phyloP scores from a whole-genome alignment of 805 yeast genomes.

The Torulaspora gathmanii region DNA sequence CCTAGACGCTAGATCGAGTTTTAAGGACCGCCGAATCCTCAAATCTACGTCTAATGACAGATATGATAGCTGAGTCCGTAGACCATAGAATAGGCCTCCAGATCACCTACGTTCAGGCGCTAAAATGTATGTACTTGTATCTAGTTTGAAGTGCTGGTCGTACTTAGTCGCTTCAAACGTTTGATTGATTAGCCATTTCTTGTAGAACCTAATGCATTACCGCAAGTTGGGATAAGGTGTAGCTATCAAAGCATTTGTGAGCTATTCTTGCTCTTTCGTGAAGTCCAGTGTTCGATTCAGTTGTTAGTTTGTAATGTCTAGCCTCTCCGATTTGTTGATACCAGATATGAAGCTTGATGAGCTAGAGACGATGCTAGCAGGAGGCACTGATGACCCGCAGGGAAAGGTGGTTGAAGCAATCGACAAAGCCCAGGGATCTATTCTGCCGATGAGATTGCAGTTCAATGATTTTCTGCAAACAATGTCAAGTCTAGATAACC shows the following conservation, averaged over 20 bases:
- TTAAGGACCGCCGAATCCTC: neutral
- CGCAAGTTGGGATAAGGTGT: neutral
- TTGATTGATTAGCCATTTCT: neutral
- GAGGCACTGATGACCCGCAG: slow-evolving; percentile 11
- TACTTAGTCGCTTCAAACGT: slow-evolving; percentile 5
- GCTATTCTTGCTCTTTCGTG: neutral
- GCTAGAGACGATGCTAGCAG: slow-evolving; percentile 17
- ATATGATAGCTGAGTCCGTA: too few relatives aligned
- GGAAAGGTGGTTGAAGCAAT: slow-evolving; percentile 11
- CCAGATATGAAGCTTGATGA: slow-evolving; percentile 17
- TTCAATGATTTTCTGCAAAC: slow-evolving; percentile 29
- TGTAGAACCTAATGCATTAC: neutral
- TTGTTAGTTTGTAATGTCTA: slow-evolving; percentile 1
- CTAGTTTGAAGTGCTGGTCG: neutral
- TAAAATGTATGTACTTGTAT: neutral
- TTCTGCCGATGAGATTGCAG: slow-evolving; percentile 22
- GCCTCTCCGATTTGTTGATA: slow-evolving; percentile 11
- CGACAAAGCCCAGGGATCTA: slow-evolving; percentile 13
- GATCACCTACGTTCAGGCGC: too few relatives aligned
- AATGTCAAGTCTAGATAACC: slow-evolving; percentile 22
- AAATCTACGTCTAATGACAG: too few relatives aligned
- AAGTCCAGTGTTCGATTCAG: neutral
- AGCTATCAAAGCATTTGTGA: neutral
- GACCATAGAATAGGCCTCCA: too few relatives aligned
- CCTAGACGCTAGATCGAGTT: neutral